These are phyloP conservation scores for Colletotrichum eleusines DNA, from an alignment of 2,329 filamentous ascomycete genomes.

Conservation along the genomic window DNA sequence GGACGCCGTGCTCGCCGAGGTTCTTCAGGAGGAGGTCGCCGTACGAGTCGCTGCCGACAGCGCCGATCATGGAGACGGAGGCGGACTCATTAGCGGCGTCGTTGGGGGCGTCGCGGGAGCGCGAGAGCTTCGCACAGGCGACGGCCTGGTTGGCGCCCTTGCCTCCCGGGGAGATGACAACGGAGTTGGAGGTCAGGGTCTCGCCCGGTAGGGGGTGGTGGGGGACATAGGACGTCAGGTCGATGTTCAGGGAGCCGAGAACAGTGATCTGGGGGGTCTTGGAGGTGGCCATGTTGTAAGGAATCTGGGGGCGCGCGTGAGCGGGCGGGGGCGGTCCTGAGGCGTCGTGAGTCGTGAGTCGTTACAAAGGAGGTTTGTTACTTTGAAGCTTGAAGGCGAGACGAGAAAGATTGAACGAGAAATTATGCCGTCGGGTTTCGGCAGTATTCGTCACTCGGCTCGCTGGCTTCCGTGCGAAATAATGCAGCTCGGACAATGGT, in stretches of 20 bases:
- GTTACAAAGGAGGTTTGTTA: not conserved
- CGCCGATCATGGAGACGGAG: conserved; percentile 77
- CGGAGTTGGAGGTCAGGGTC: conserved; percentile 83
- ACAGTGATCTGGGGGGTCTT: conserved; percentile 74
- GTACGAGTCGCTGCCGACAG: conserved; percentile 78
- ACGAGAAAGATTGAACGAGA: not conserved
- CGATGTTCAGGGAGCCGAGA: conserved; percentile 93
- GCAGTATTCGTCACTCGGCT: conserved; percentile 5
- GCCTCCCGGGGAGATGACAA: conserved; percentile 85
- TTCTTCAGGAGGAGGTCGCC: conserved; percentile 69
- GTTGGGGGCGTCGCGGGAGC: conserved; percentile 51
- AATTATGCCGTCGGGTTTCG: not conserved
- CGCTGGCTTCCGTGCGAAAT: conserved; percentile 17
- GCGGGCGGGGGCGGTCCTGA: not conserved
- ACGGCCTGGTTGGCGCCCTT: conserved; percentile 98
- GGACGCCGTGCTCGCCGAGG: conserved; percentile 72
- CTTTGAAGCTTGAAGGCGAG: not conserved
- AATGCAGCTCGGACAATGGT: conserved; percentile 26
- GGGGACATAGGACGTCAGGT: conserved; percentile 89
- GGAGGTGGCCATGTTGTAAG: conserved; percentile 25
- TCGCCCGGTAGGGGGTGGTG: conserved; percentile 88
- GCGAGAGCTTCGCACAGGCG: conserved; percentile 84
- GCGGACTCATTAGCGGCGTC: conserved; percentile 51
- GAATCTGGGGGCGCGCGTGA: conserved; percentile 1
- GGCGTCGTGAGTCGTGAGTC: not conserved